Evolutionary conservation across 768 basidiomycete species (phyloP).

Genomic region (Boletus insuetus): DNA sequence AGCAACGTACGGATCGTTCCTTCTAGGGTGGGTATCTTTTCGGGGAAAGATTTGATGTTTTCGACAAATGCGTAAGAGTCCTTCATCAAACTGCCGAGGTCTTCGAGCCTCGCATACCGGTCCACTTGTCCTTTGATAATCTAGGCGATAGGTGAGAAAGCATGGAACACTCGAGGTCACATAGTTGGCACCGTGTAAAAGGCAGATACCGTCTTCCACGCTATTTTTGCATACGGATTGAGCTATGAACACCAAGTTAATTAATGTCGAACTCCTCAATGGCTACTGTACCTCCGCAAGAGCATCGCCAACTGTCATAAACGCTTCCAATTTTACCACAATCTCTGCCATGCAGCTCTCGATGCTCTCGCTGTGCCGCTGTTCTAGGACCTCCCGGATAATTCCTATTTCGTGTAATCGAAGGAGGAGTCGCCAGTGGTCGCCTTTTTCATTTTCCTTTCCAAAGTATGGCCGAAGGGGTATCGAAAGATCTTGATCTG

Average conservation of each 20-base stretch:
- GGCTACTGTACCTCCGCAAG: constrained; percentile 17
- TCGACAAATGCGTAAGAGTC: constrained; percentile 33
- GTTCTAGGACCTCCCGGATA: not conserved
- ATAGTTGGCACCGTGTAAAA: constrained; percentile 25
- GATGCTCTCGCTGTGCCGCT: constrained; percentile 1
- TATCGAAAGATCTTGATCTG: constrained; percentile 13
- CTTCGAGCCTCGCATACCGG: constrained; percentile 22
- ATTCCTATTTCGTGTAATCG: constrained; percentile 13
- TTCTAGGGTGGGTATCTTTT: constrained; percentile 29
- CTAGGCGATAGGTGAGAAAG: constrained; percentile 18
- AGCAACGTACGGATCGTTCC: constrained; percentile 24
- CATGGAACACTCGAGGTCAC: not conserved
- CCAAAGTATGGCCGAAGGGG: constrained; percentile 12
- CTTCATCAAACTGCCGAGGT: constrained; percentile 31
- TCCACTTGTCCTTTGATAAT: constrained; percentile 29
- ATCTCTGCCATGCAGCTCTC: constrained; percentile 21
- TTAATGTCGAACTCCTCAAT: not conserved
- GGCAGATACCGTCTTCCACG: constrained; percentile 28
- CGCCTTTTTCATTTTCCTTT: not conserved
- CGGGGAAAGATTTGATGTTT: constrained; percentile 24
- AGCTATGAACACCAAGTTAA: constrained; percentile 10
- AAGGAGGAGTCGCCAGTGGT: constrained; percentile 22
- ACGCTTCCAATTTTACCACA: constrained; percentile 23
- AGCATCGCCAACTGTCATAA: constrained; percentile 23
- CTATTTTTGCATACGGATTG: constrained; percentile 25